Evolutionary conservation across 2,329 filamentous ascomycete genomes (phyloP), one percentile per base, ranked within the genome.

Genomic region (Macrophomina tecta): DNA sequence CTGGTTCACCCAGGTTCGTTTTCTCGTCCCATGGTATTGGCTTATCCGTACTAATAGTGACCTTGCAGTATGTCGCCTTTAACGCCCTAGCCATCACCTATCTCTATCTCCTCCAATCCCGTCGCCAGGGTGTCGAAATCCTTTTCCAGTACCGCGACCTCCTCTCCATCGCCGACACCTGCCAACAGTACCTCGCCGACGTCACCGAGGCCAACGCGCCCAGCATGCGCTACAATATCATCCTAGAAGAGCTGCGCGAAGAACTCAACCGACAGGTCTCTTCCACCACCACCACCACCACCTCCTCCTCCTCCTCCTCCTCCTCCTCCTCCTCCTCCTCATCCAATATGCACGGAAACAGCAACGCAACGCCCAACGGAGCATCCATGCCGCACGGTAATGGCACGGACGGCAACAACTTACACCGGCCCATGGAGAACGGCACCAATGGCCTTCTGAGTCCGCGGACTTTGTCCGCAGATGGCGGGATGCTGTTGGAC

Each of bases 1-100:
- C 30, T 83, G 82, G 82, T 84, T 81, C 77, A 84, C 81, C 9
- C 64, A 64, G 62, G 62, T 64, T 4, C n/a, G 62, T 64, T 28
- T 12, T 23, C 23, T 23, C 3, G 23, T 23, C 23, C 23, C 23
- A 23, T 23, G 3, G 23, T 23, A 23, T 23, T 23, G 23, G 23
- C 23, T 23, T 23, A 23, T 23, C 23, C 23, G 23, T 23, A 23
- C 23, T 23, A 23, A 23, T 23, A 23, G 2, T 23, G 23, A 23
- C 1, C 2, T 30, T 8, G 7, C 81, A 82, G 23, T 84, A 84
- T 55, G 80, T 83, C 0, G 80, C 79, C 1, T 84, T 85, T 42
- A 85, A 83, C 67, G 82, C 83, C 1, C 69, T 85, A 4, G 79
- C 79, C 0, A 79, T 84, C 0, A 76, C 82, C 0, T 84, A 84